Base-by-base conservation (phyloP, 1,139 yeast species). In the Insectozyma bohioensis region DNA sequence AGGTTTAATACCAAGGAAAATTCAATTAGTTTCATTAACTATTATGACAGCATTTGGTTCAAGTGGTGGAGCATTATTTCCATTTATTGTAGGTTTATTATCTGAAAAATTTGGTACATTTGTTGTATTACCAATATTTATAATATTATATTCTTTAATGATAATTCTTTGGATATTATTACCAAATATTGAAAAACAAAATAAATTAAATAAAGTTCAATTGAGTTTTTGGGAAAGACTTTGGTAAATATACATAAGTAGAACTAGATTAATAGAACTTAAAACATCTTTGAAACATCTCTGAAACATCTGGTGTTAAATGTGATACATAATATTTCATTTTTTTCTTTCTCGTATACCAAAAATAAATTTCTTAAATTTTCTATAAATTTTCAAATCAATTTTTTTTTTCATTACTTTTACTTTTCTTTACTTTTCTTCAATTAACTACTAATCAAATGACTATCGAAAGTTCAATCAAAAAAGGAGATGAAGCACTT, bases 11-110 rank as follows among this genome's bases (percentile, higher is more conserved):
- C 82, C 82, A 1, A 52, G 80, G 37, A 75, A 70, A 48, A 74
- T 75, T 34, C 78, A 72, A 42, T 70, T 73, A 25, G 66, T 74
- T 24, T 64, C 79, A 0, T 50, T 77, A 36, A 75, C 81, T 1
- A 66, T 78, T 22, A 67, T 67, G 47, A 72, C 81, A 0, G 81
- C 82, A 0, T 75, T 76, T 53, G 83, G 83, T 1, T 68, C 78
- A 2, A 66, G 77, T 18, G 83, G 83, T 6, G 83, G 82, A 2
- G 80, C 82, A 3, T 46, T 75, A 3, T 66, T 76, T 42, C 83
- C 83, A 10, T 77, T 78, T 42, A 35, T 76, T 14, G 71, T 74
- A 18, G 83, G 83, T 23, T 54, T 76, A 38, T 54, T 74, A 19
- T 67, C 79, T n/a, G 72, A 76, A 46, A 56, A 46, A 33, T 58